These are phyloP conservation scores for Ajuga chamaepitys DNA, from an alignment of 257 asterid species.

Conservation along the genomic window DNA sequence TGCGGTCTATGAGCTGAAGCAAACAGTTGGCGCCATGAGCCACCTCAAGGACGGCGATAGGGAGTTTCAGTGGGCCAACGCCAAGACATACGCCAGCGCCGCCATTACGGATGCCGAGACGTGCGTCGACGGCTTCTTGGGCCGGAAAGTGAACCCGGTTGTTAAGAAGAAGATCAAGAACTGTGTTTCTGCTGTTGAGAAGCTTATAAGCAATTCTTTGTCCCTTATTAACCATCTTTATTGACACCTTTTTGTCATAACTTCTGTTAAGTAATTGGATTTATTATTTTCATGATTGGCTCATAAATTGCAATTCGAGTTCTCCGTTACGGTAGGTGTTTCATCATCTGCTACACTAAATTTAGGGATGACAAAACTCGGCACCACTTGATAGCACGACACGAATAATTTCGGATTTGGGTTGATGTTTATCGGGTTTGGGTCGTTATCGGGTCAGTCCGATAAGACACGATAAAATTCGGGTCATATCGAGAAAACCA, in stretches of 20 bases:
- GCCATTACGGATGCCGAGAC: slow-evolving; percentile 72
- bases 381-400: no score
- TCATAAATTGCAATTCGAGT: no score
- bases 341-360: no score
- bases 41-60: slow-evolving; percentile 30
- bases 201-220: slow-evolving; percentile 49
- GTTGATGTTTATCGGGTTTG: no score
- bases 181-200: slow-evolving; percentile 21
- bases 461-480: no score
- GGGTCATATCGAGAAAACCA: no score
- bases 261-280: not conserved
- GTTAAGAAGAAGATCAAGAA: slow-evolving; percentile 33
- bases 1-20: slow-evolving; percentile 46
- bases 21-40: slow-evolving; percentile 38
- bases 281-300: not conserved
- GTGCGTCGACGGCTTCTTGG: slow-evolving; percentile 46
- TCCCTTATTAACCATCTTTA: slow-evolving; percentile 57
- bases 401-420: no score
- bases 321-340: no score
- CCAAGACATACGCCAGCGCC: slow-evolving; percentile 72
- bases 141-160: slow-evolving; percentile 12
- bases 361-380: no score
- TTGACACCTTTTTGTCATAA: not conserved
- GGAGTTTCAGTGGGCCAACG: slow-evolving; percentile 49
- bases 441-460: no score